These are phyloP conservation scores for Geotrichum siamense DNA, from an alignment of 1,139 yeast species.

Conservation along the genomic window DNA sequence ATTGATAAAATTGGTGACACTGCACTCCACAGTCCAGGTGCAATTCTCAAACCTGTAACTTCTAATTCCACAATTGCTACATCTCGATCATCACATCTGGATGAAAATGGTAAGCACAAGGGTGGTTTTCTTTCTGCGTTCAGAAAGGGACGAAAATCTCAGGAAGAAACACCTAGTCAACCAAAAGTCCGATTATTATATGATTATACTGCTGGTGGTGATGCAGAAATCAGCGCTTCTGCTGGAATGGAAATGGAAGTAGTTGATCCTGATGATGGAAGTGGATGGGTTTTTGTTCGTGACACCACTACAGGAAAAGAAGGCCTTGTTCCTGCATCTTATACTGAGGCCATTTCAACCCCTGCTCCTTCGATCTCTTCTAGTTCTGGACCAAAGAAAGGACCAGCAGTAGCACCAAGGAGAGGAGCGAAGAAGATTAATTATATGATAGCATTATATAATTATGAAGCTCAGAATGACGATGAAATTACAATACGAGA, in stretches of 20 bases:
- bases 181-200: constrained; percentile 53
- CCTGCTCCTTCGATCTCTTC: constrained; percentile 17
- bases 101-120: constrained; percentile 12
- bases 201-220: constrained; percentile 61
- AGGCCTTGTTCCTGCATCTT: constrained; percentile 86
- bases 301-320: constrained; percentile 39
- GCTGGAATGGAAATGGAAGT: constrained; percentile 59
- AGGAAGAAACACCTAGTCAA: constrained; percentile 3
- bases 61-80: constrained; percentile 14
- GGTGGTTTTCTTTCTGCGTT: constrained; percentile 18
- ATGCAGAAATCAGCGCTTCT: constrained; percentile 60
- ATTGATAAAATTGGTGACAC: constrained; percentile 18
- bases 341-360: constrained; percentile 47
- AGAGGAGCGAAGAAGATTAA: constrained; percentile 59
- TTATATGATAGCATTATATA: constrained; percentile 70
- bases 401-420: constrained; percentile 80
- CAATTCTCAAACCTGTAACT: constrained; percentile 6
- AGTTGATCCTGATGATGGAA: constrained; percentile 69
- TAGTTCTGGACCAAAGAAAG: constrained; percentile 40
- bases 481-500: constrained; percentile 67
- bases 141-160: constrained; percentile 4
- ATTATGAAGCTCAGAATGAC: constrained; percentile 72
- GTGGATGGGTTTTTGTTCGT: constrained; percentile 79
- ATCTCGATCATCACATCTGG: constrained; percentile 6
- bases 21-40: constrained; percentile 9